Conservation (phyloP, 23 red algal genomes). For the Porphyridium purpureum region DNA sequence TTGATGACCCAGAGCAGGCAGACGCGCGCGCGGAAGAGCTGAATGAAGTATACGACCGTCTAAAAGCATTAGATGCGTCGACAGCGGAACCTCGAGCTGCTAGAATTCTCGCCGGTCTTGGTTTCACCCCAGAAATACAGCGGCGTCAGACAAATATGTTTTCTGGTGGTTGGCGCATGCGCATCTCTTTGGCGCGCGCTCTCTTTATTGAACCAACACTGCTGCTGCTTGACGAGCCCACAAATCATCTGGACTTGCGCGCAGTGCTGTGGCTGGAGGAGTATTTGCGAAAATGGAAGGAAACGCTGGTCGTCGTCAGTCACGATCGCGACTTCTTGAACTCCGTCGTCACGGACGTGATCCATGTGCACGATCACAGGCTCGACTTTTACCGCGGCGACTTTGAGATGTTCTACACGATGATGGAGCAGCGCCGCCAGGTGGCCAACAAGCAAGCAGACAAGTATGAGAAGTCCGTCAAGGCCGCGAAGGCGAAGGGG, state of each 20-base stretch:
- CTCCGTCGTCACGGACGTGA: conserved; percentile 79
- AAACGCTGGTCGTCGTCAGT: conserved; percentile 82
- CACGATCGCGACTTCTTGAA: conserved; percentile 86
- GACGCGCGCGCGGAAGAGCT: conserved; percentile 14
- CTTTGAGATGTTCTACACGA: conserved; percentile 32
- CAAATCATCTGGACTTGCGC: conserved; percentile 39
- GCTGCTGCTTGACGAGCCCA: conserved; percentile 93
- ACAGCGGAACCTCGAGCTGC: conserved; percentile 72
- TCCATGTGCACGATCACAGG: conserved; percentile 74
- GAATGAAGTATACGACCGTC: conserved; percentile 53
- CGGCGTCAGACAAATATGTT: conserved; percentile 38
- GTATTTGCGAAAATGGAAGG: conserved; percentile 53
- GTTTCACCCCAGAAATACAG: conserved; percentile 49
- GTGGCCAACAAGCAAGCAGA: neutral
- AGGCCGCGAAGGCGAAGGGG: neutral
- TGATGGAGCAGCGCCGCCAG: neutral
- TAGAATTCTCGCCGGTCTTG: conserved; percentile 74
- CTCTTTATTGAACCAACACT: conserved; percentile 84
- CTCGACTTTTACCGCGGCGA: conserved; percentile 83
- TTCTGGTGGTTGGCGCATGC: conserved; percentile 95
- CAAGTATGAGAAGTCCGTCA: neutral
- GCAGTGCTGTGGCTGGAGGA: conserved; percentile 31
- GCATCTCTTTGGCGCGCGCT: conserved; percentile 73
- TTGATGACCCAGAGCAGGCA: conserved; percentile 27
- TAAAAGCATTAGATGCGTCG: conserved; percentile 47